Percentiles rank a stretch among this genome's conserved stretches.
These are phyloP conservation scores for Magnolia officinalis DNA, from an alignment of 164 flowering plant species.

Conservation along the genomic window DNA sequence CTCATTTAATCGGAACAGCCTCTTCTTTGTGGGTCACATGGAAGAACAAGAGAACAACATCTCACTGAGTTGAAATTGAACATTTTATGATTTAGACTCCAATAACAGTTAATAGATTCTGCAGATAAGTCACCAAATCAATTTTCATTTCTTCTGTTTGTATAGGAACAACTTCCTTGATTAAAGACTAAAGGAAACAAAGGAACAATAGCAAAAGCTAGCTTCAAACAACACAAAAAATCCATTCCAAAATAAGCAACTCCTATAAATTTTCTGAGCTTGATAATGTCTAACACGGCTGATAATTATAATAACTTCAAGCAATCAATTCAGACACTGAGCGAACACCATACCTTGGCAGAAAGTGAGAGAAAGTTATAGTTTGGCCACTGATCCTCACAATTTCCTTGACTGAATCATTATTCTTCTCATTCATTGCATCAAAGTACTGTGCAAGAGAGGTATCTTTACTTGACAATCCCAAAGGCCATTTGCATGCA, in stretches of 20 bases:
- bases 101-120: no score
- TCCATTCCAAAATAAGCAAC: no score
- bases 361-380: constrained; percentile 77
- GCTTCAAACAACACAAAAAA: no score
- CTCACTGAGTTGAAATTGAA: not conserved
- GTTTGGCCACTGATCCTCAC: constrained; percentile 46
- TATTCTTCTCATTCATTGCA: constrained; percentile 52
- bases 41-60: not conserved
- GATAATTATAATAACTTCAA: no score
- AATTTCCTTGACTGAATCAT: constrained; percentile 36
- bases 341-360: constrained; percentile 54
- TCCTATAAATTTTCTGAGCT: no score
- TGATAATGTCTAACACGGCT: no score
- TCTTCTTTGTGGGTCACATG: not conserved
- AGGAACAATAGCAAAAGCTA: no score
- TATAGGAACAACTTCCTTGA: no score
- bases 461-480: constrained; percentile 44
- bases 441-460: constrained; percentile 72
- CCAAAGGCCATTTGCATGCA: constrained; percentile 77
- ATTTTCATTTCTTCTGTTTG: no score
- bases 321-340: not conserved
- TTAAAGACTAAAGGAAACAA: no score
- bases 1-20: not conserved
- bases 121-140: no score
- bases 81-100: no score